Evolutionary conservation across 2,329 filamentous ascomycete genomes (phyloP), one percentile per base, ranked within the genome.

Genomic region (Stemphylium vesicarium): DNA sequence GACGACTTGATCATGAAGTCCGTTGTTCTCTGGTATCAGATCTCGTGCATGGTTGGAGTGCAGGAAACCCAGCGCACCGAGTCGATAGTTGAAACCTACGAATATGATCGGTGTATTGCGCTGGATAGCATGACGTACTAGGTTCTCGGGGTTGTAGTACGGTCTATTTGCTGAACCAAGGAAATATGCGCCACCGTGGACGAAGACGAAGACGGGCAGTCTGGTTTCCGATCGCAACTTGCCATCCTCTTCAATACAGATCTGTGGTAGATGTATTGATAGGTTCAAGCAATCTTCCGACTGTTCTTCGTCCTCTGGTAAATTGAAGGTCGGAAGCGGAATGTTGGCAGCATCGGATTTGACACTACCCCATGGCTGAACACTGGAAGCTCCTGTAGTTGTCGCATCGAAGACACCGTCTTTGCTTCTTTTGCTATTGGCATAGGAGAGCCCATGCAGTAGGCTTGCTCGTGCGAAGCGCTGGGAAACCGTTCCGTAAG

Each of bases 101-200:
- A 56, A 56, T 2, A 64, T 13, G 5, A 62, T 45, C 2, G 56
- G 56, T 8, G 46, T 58, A 7, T 29, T 33, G 22, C 49, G 49
- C 3, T 50, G 16, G 4, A 60, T 38, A 13, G 56, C 56, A 16
- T 60, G 50, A 1, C 29, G 32, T 2, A 64, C 24, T 5, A 64
- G 47, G 33, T 52, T 53, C 2, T 51, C 39, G 8, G 79, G 71
- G 50, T 83, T 79, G 60, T 80, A 82, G 39, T 84, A 79, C 0
- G 82, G 82, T 74, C 79, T 82, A 2, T 75, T 80, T 29, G 78
- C 81, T 2, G 79, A 78, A 6, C 82, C 82, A 3, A 80, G 74
- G 4, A 73, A 68, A 40, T 80, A 79, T 0, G 79, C 82, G 4
- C 82, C 82, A 0, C 82, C 82, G 55, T 84, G 81, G 3, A 85